Base-by-base conservation (phyloP, 23 red algal genomes). In the Pyropia yezoensis region DNA sequence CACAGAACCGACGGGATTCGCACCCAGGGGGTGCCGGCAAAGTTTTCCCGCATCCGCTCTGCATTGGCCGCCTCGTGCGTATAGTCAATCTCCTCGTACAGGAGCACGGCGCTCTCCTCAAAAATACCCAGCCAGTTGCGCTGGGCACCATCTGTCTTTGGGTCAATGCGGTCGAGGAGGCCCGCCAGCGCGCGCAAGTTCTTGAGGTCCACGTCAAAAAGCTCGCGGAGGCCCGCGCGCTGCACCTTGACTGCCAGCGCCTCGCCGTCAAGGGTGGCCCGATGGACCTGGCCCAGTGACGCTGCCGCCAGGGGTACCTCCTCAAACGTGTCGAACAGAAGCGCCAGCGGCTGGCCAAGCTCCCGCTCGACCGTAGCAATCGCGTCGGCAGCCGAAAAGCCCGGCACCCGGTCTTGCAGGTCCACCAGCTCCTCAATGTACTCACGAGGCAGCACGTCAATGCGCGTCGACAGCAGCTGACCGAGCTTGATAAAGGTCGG, bases 21-120 rank as follows among this genome's bases (percentile, higher is more conserved):
- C 24, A 97, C 85, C 77, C 87, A 90, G 11, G 59, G 53, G 2
- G 62, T 65, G 25, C 27, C 57, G 29, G 22, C 65, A 88, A 91
- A 97, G 71, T 91, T 90, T 14, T 87, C 24, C 28, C 70, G 77
- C 59, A 97, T 91, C 32, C 73, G 28, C 24, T 87, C 66, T 9
- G 93, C 93, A 32, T 97, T 97, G 17, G 49, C 32, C 4, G 68
- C 93, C 60, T 97, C 93, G 49, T 75, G 61, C 19, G 74, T 26
- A 55, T 97, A 97, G 49, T 97, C 93, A 63, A 97, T 88, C 77
- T 97, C 93, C 61, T 91, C 75, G 47, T 97, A 97, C 79, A 97
- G 70, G 52, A 90, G 67, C 33, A 72, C 77, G 16, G 85, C 93
- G 20, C 75, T 85, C 34, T 97, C 93, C 17, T 97, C 80, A 73